phyloP scores from a whole-genome alignment of 2,329 filamentous ascomycete species.

The Paraphaeosphaeria minitans region DNA sequence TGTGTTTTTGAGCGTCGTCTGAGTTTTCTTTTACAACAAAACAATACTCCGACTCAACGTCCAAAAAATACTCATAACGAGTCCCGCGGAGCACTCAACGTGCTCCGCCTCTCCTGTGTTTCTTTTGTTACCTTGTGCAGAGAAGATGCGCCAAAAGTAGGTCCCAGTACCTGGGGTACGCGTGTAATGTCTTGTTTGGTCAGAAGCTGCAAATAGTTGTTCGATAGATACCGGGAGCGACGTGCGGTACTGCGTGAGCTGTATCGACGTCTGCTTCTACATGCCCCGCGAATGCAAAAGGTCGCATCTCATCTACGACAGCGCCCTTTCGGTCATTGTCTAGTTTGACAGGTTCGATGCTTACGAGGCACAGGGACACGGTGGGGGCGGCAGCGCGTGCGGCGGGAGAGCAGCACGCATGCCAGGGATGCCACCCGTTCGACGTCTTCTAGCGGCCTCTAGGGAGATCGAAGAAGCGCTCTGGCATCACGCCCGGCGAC shows the following conservation, averaged over 20 bases:
- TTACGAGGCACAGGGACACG: background rate
- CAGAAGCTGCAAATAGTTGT: conserved; percentile 12
- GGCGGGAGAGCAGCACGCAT: conserved; percentile 32
- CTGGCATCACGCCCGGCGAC: conserved; percentile 17
- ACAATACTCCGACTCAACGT: conserved; percentile 77
- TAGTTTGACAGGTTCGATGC: conserved; percentile 10
- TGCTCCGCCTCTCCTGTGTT: conserved; percentile 52
- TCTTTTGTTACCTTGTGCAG: conserved; percentile 25
- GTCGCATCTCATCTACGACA: conserved; percentile 12
- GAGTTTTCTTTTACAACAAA: conserved; percentile 83
- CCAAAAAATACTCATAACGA: conserved; percentile 62
- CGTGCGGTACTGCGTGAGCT: conserved; percentile 3
- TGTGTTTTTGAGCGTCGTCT: conserved; percentile 66
- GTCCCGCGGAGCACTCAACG: conserved; percentile 67
- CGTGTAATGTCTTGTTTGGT: conserved; percentile 17
- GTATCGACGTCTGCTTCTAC: conserved; percentile 12
- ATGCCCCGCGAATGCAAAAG: conserved; percentile 10
- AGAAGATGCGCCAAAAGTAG: conserved; percentile 21
- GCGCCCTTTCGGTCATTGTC: conserved; percentile 6
- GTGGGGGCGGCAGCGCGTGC: conserved; percentile 27
- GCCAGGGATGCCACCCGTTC: conserved; percentile 15
- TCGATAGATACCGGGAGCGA: conserved; percentile 11
- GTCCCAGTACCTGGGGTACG: conserved; percentile 17
- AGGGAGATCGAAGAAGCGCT: conserved; percentile 19
- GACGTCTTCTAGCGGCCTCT: background rate